Evolutionary conservation across 805 yeast genomes (phyloP).

Genomic region (Metschnikowia shivogae): DNA sequence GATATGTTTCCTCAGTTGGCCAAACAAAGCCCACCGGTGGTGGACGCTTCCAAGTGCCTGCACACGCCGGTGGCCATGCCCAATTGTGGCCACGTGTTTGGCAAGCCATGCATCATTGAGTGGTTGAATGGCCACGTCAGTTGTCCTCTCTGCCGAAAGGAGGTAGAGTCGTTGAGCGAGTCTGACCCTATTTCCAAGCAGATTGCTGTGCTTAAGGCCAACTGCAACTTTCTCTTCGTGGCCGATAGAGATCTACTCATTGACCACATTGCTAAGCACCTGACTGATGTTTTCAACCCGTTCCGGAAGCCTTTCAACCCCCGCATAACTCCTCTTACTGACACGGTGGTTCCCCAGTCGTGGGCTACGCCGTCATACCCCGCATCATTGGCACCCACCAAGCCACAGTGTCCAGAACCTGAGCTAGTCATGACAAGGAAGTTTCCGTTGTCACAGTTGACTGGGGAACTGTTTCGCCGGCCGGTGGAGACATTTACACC

Average conservation of each 20-base stretch:
- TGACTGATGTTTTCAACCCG: constrained; percentile 38
- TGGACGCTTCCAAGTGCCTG: constrained; percentile 3
- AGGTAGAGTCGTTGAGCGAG: constrained; percentile 13
- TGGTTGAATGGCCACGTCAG: constrained; percentile 17
- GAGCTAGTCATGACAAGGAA: constrained; percentile 14
- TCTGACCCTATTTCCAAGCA: constrained; percentile 8
- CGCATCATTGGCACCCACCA: not conserved
- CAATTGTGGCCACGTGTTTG: constrained; percentile 16
- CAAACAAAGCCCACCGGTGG: not conserved
- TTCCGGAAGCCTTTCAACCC: constrained; percentile 34
- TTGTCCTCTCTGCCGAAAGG: constrained; percentile 19
- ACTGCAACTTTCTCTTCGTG: constrained; percentile 9
- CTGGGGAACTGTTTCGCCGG: not conserved
- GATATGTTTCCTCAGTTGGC: constrained; percentile 13
- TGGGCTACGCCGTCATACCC: constrained; percentile 28
- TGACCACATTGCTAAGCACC: constrained; percentile 24
- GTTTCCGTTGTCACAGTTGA: constrained; percentile 13
- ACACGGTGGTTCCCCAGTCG: constrained; percentile 31
- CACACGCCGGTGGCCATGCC: constrained; percentile 17
- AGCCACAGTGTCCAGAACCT: constrained; percentile 8
- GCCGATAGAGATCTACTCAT: constrained; percentile 17
- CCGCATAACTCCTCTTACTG: constrained; percentile 36
- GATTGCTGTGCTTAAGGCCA: constrained; percentile 8
- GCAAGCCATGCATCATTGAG: constrained; percentile 17
- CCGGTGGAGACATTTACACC: not conserved